A percentile compares a stretch with the other conserved stretches of the same genome.
Evolutionary conservation across 2,329 filamentous ascomycete genomes (phyloP).

Genomic region (Zasmidium citrigriseum): DNA sequence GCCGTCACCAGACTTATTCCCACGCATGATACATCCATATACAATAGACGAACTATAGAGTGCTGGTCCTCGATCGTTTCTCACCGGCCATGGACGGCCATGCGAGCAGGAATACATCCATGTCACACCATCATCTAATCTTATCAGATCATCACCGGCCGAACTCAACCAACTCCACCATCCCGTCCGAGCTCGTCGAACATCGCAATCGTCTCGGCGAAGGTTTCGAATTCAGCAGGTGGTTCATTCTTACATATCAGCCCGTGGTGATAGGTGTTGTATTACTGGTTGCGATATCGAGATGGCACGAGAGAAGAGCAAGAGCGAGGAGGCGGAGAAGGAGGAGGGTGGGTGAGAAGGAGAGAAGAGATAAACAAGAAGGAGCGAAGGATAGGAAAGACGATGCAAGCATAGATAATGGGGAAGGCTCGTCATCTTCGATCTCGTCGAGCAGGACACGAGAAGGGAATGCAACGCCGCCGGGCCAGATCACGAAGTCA

Average conservation of each 20-base stretch:
- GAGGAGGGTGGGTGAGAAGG: slow-evolving; percentile 6
- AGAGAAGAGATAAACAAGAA: not conserved
- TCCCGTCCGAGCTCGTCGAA: not conserved
- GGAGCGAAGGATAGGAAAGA: not conserved
- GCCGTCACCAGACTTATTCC: no score
- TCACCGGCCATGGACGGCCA: not conserved
- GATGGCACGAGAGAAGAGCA: slow-evolving; percentile 13
- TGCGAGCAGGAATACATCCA: not conserved
- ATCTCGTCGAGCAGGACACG: slow-evolving; percentile 44
- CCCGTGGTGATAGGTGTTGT: slow-evolving; percentile 40
- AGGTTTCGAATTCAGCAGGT: slow-evolving; percentile 35
- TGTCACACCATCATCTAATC: not conserved
- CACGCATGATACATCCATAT: not conserved
- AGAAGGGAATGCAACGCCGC: slow-evolving; percentile 38
- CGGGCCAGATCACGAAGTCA: slow-evolving; percentile 12
- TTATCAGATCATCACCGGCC: slow-evolving; percentile 4
- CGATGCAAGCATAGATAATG: not conserved
- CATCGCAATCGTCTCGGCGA: slow-evolving; percentile 12
- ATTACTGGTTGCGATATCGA: slow-evolving; percentile 37
- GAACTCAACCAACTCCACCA: not conserved
- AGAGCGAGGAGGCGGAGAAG: slow-evolving; percentile 8
- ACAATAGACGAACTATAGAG: no score
- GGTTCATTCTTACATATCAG: slow-evolving; percentile 44
- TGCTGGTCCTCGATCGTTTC: not conserved
- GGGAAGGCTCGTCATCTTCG: slow-evolving; percentile 21